Conservation (phyloP, 352 stramenopile species). For the Plasmopara viticola region DNA sequence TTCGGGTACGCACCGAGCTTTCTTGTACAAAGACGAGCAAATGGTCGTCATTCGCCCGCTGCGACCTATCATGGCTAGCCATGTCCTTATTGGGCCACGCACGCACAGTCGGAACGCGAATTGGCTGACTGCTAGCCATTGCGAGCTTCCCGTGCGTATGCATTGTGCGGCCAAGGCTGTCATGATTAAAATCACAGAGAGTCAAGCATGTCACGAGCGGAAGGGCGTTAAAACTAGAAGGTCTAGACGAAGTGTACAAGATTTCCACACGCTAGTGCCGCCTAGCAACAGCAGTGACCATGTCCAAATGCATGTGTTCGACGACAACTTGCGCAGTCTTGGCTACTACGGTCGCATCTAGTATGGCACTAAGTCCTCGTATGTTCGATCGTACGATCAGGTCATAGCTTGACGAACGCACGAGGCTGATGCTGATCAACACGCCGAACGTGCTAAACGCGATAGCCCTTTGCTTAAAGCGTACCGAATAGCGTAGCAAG, state of each 20-base stretch:
- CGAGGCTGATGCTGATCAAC: conserved; percentile 9
- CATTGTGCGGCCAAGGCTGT: conserved; percentile 45
- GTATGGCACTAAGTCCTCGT: conserved; percentile 79
- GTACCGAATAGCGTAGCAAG: conserved; percentile 9
- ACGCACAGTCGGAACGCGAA: conserved; percentile 79
- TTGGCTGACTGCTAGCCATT: conserved; percentile 40
- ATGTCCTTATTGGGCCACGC: conserved; percentile 76
- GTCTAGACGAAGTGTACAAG: conserved; percentile 3
- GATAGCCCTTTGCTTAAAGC: conserved; percentile 8
- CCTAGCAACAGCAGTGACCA: conserved; percentile 87
- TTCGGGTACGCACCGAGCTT: conserved; percentile 41
- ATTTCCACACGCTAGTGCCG: conserved; percentile 44
- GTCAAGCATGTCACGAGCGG: conserved; percentile 1
- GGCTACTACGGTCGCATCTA: conserved; percentile 67
- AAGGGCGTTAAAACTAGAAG: conserved; percentile 9
- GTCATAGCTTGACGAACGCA: conserved; percentile 38
- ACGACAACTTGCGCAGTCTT: conserved; percentile 26
- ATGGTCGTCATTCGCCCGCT: conserved; percentile 77
- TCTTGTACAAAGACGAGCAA: conserved; percentile 73
- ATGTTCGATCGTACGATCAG: conserved; percentile 73
- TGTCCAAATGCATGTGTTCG: conserved; percentile 84
- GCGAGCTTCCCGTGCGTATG: conserved; percentile 57
- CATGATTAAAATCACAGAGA: conserved; percentile 19
- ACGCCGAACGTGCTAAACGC: conserved; percentile 3
- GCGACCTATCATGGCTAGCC: conserved; percentile 53